Percentiles rank a stretch among this genome's conserved stretches.
phyloP scores from a whole-genome alignment of 2,329 filamentous ascomycete genomes.

The Pseudogymnoascus sp. region DNA sequence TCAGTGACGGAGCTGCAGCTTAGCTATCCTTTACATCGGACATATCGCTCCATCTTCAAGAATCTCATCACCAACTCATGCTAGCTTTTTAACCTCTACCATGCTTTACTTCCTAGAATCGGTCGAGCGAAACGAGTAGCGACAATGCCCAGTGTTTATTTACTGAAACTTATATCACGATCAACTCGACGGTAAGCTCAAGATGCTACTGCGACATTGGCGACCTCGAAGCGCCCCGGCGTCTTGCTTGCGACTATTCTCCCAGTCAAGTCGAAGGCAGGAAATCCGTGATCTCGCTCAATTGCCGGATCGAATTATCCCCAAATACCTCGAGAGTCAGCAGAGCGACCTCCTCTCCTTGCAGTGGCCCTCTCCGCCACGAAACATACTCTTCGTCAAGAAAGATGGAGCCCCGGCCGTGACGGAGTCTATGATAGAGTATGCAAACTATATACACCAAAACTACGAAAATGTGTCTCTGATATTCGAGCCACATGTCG shows the following conservation, averaged over 20 bases:
- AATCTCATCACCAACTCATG: background rate
- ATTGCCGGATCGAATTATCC: slow-evolving; percentile 50
- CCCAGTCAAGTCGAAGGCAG: slow-evolving; percentile 25
- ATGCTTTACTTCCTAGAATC: background rate
- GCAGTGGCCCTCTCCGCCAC: slow-evolving; percentile 60
- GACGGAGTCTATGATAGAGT: slow-evolving; percentile 30
- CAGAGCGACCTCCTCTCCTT: slow-evolving; percentile 56
- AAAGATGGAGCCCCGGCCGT: slow-evolving; percentile 48
- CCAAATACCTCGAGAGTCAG: slow-evolving; percentile 55
- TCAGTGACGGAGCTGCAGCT: background rate
- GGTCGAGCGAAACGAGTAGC: background rate
- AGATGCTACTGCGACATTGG: background rate
- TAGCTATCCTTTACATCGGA: background rate
- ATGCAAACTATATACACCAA: slow-evolving; percentile 48
- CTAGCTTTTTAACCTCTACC: background rate
- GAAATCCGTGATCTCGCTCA: slow-evolving; percentile 44
- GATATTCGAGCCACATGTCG: slow-evolving; percentile 73
- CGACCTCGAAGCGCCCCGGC: background rate
- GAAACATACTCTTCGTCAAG: slow-evolving; percentile 62
- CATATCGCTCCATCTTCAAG: background rate
- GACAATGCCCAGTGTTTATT: background rate
- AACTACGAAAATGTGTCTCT: slow-evolving; percentile 78
- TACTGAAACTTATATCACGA: background rate
- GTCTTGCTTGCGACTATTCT: slow-evolving; percentile 1
- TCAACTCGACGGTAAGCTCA: background rate